phyloP scores from a whole-genome alignment of 73 alveolate genomes.

The Tetrahymena elliotti region DNA sequence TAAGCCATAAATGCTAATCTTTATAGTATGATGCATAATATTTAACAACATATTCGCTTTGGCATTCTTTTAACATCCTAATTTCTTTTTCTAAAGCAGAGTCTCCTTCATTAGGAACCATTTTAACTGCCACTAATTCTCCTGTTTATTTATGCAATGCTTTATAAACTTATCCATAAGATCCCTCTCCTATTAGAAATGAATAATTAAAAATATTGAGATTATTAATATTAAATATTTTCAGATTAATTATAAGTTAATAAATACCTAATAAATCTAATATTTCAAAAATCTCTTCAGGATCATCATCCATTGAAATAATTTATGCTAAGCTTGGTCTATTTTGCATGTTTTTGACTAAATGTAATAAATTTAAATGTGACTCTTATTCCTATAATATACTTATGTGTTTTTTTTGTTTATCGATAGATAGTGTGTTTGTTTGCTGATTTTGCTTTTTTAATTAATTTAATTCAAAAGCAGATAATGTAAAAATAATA shows the following conservation, averaged over 20 bases:
- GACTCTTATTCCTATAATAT: neutral
- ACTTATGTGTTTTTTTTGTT: neutral
- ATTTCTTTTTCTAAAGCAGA: slow-evolving; percentile 1
- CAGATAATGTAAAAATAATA: neutral
- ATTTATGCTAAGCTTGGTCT: neutral
- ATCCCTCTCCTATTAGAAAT: slow-evolving; percentile 18
- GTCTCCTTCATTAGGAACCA: slow-evolving; percentile 2
- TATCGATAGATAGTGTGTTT: neutral
- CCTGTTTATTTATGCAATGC: slow-evolving; percentile 2
- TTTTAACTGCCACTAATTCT: slow-evolving; percentile 1
- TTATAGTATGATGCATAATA: neutral
- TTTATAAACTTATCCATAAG: slow-evolving; percentile 18
- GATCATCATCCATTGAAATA: slow-evolving; percentile 12
- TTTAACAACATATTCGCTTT: neutral
- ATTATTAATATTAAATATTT: no score
- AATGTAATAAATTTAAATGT: neutral
- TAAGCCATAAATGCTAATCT: neutral
- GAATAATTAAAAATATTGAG: neutral
- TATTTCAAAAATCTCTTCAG: slow-evolving; percentile 14
- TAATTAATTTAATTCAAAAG: neutral
- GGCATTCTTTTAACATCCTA: neutral
- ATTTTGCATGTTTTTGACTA: neutral
- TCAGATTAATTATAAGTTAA: neutral
- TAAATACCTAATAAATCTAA: neutral
- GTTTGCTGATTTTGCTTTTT: neutral